Evolutionary conservation across 352 stramenopile species (phyloP), one percentile per base, ranked within the genome.

Genomic region (Globisporangium spinosum): DNA sequence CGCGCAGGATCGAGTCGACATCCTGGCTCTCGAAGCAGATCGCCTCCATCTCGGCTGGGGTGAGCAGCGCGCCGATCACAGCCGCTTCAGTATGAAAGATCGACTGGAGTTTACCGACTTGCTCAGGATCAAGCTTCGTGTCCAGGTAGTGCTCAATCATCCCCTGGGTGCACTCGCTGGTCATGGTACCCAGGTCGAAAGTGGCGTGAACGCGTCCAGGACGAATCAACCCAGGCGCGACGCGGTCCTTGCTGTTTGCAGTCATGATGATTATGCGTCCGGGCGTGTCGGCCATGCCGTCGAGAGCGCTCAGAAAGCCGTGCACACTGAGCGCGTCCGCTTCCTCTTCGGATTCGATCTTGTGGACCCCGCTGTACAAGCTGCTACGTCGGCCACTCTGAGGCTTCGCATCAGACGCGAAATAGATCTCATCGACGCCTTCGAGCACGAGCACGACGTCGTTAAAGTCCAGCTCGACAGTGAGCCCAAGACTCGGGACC

Each of bases 381-480:
- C 20, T 12, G 3, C 32, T 22, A 47, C 47, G 4, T 1, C 8
- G n/a, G 15, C 20, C n/a, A 17, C 15, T 9, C 7, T 55, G 47
- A 22, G 56, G 12, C 32, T 49, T 49, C 6, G 20, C 2, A 20
- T 62, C 56, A 12, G 56, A 10, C 9, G 38, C 38, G 7, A 68
- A 68, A 2, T 22, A 22, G 27, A 68, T 62, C 35, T 62, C 29
- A 68, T 91, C 83, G 47, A 89, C 64, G 65, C 87, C 82, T 67
- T 90, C 83, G 53, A 92, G 79, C 1, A 92, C 83, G 65, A 83
- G 89, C 63, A 93, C 85, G 8, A 87, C 72, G 56, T 93, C 77
- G 4, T 82, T 78, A 61, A 88, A 87, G n/a, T 43, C 67, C 7
- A 91, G 65, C 17, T 66, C 76, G 1, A 87, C 65, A 0, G 77